phyloP scores from a whole-genome alignment of 2,329 filamentous ascomycete genomes.

The Sporothrix inflata region DNA sequence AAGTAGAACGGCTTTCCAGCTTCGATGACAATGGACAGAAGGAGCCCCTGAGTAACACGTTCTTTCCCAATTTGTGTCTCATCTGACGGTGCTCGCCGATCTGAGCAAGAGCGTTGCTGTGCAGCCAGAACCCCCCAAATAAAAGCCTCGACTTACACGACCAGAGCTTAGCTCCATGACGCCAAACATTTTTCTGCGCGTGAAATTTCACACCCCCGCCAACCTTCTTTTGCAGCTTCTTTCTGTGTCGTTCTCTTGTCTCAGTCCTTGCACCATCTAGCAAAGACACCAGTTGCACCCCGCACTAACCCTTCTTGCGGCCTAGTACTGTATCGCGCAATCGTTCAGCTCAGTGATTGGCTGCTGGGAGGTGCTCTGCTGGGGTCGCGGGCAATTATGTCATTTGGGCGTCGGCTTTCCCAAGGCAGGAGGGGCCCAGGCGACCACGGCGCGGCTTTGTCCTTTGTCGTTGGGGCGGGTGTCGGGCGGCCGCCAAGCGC shows the following conservation, averaged over 20 bases:
- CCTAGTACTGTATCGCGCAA: constrained; percentile 35
- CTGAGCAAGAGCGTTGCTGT: constrained; percentile 3
- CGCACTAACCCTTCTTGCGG: constrained; percentile 31
- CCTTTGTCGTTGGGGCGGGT: constrained; percentile 17
- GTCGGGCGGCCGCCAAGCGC: constrained; percentile 26
- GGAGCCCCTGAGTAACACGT: neutral
- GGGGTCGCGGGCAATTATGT: constrained; percentile 31
- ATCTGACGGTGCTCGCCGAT: constrained; percentile 2
- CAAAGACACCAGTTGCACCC: constrained; percentile 23
- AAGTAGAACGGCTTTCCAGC: neutral
- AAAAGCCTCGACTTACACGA: constrained; percentile 22
- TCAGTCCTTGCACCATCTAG: constrained; percentile 5
- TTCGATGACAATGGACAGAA: neutral
- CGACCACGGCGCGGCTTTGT: neutral
- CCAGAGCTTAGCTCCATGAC: constrained; percentile 22
- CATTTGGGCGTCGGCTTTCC: constrained; percentile 31
- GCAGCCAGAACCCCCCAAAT: constrained; percentile 1
- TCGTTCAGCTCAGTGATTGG: constrained; percentile 31
- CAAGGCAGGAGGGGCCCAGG: neutral
- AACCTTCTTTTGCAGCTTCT: constrained; percentile 8
- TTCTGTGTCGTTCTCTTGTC: neutral
- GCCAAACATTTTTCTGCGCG: neutral
- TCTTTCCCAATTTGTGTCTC: neutral
- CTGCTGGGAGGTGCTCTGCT: neutral
- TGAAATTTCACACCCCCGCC: neutral